Evolutionary conservation across 257 asterid species (phyloP).

Genomic region (Datura wrightii): DNA sequence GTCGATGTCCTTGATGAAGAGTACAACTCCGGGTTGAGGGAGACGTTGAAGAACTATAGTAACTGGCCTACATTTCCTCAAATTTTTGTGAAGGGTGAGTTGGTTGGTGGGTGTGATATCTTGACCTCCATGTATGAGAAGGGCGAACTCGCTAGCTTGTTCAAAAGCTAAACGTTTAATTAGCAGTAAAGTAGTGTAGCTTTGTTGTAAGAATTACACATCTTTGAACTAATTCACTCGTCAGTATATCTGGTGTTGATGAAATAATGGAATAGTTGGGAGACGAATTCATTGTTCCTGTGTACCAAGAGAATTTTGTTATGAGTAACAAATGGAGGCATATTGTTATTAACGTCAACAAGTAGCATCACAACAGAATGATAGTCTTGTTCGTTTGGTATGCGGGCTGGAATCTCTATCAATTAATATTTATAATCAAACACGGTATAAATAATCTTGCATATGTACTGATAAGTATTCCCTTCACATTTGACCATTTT

Average conservation of each 20-base stretch:
- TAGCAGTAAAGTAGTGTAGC: not conserved
- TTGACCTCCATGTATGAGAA: constrained; percentile 88
- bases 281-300: not conserved
- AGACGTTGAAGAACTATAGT: constrained; percentile 83
- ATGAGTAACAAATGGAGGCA: not conserved
- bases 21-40: constrained; percentile 77
- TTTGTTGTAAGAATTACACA: not conserved
- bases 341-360: not conserved
- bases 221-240: constrained; percentile 1
- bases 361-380: too few relatives aligned
- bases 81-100: constrained; percentile 81
- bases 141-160: constrained; percentile 73
- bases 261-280: constrained; percentile 14
- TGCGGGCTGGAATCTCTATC: too few relatives aligned
- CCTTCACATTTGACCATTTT: not conserved
- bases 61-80: constrained; percentile 98
- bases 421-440: too few relatives aligned
- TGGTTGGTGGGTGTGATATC: constrained; percentile 96
- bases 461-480: not conserved
- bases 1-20: constrained; percentile 92
- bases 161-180: constrained; percentile 44
- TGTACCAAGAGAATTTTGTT: constrained; percentile 2
- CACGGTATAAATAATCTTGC: too few relatives aligned
- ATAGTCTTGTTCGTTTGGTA: too few relatives aligned
- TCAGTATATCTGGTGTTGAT: not conserved